Evolutionary conservation across 2,329 filamentous ascomycete species (phyloP).

Genomic region (Penicillium vulpinum): DNA sequence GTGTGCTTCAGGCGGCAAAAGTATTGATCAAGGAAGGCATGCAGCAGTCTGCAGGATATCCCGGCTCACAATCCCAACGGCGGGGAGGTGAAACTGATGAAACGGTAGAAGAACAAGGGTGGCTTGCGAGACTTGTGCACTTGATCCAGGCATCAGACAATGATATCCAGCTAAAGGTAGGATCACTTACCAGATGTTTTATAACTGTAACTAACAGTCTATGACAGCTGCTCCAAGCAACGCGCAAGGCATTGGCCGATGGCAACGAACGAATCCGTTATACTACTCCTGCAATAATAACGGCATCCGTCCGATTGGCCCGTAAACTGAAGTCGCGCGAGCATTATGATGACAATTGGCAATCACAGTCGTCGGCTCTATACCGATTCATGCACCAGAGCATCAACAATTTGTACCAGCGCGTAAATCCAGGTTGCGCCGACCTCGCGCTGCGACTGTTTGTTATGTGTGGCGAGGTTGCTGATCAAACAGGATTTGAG

Average conservation of each 20-base stretch:
- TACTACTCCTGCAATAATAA: conserved; percentile 89
- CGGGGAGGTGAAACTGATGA: conserved; percentile 87
- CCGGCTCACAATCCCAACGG: conserved; percentile 71
- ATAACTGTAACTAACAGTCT: conserved; percentile 12
- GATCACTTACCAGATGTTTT: not conserved
- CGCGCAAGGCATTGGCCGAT: conserved; percentile 81
- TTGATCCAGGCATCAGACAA: conserved; percentile 81
- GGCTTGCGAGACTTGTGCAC: conserved; percentile 90
- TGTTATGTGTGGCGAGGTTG: conserved; percentile 86
- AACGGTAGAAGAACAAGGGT: conserved; percentile 96
- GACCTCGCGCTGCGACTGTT: conserved; percentile 89
- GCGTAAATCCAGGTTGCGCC: conserved; percentile 77
- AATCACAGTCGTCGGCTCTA: conserved; percentile 71
- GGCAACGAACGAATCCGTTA: conserved; percentile 95
- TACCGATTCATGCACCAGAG: conserved; percentile 95
- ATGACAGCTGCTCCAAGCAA: conserved; percentile 73
- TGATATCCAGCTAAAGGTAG: conserved; percentile 82
- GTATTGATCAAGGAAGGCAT: conserved; percentile 93
- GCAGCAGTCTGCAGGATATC: conserved; percentile 79
- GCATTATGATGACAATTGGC: conserved; percentile 77
- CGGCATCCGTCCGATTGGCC: conserved; percentile 83
- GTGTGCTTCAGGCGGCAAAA: conserved; percentile 81
- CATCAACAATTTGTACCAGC: conserved; percentile 81
- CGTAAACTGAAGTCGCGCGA: conserved; percentile 86
- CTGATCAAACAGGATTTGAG: conserved; percentile 87